Evolutionary conservation across 768 basidiomycete genomes (phyloP).

Genomic region (Mycena polygramma): DNA sequence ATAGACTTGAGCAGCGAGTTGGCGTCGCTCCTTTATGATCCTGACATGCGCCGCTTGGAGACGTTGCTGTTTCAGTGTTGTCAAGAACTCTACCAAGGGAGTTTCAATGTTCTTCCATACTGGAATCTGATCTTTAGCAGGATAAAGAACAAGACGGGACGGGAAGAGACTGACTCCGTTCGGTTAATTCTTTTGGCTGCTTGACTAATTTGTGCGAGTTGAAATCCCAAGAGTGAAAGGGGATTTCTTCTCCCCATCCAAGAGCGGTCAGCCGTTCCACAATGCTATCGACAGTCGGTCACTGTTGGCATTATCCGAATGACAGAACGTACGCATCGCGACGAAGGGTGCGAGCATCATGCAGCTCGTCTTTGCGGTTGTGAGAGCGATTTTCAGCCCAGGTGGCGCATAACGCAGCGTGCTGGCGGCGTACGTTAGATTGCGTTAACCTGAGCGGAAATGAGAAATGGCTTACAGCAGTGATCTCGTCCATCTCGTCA

Average conservation of each 20-base stretch:
- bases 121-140: background rate
- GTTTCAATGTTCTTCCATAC: slow-evolving; percentile 33
- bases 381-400: slow-evolving; percentile 15
- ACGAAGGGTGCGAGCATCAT: slow-evolving; percentile 22
- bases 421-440: background rate
- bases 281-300: slow-evolving; percentile 20
- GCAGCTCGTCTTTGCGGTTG: slow-evolving; percentile 23
- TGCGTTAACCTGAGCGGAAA: background rate
- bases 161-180: slow-evolving; percentile 23
- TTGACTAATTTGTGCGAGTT: slow-evolving; percentile 21
- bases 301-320: background rate
- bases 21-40: slow-evolving; percentile 15
- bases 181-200: slow-evolving; percentile 30
- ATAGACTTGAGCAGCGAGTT: slow-evolving; percentile 18
- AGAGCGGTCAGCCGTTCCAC: slow-evolving; percentile 18
- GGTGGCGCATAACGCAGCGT: slow-evolving; percentile 1
- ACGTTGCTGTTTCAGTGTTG: slow-evolving; percentile 12
- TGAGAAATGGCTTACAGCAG: background rate
- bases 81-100: slow-evolving; percentile 25
- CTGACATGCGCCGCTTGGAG: background rate
- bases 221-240: background rate
- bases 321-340: slow-evolving; percentile 15
- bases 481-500: slow-evolving; percentile 5
- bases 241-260: slow-evolving; percentile 30
- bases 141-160: too few relatives aligned